Conservation (phyloP, 768 basidiomycete species). For the Lactifluus rugatus region DNA sequence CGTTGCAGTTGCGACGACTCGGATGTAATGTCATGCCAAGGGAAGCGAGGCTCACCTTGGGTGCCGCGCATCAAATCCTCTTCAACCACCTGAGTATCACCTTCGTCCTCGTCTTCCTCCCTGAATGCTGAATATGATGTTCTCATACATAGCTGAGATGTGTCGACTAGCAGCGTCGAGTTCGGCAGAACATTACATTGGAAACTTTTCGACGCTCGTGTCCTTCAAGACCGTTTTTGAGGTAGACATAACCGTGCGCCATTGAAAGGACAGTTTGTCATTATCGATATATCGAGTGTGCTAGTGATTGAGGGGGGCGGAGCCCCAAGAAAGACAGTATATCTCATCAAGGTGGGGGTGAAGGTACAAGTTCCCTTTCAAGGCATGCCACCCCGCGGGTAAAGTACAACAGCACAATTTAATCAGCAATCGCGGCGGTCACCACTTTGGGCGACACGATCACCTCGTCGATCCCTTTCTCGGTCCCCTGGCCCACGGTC, state of each 20-base stretch:
- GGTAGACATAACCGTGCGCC: constrained; percentile 37
- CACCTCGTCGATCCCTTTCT: constrained; percentile 5
- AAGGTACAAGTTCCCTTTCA: not conserved
- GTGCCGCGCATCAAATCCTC: constrained; percentile 3
- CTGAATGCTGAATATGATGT: constrained; percentile 66
- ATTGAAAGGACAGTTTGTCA: constrained; percentile 29
- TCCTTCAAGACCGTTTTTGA: constrained; percentile 1
- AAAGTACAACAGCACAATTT: too few species aligned
- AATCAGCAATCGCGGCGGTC: constrained; percentile 2
- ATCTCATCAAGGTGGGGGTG: constrained; percentile 19
- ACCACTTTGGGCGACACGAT: constrained; percentile 1
- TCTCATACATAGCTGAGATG: constrained; percentile 61
- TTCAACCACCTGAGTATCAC: constrained; percentile 4
- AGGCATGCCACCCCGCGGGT: too few species aligned
- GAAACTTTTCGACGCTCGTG: constrained; percentile 18
- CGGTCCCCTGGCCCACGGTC: not conserved
- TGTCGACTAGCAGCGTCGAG: constrained; percentile 58
- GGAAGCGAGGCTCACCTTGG: too few species aligned
- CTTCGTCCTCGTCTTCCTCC: constrained; percentile 28
- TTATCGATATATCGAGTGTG: constrained; percentile 30
- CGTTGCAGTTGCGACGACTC: not conserved
- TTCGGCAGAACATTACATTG: constrained; percentile 32
- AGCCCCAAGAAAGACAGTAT: constrained; percentile 47
- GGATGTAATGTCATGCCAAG: not conserved
- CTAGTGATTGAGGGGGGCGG: constrained; percentile 29